Base-by-base conservation (phyloP, 306 rosid genomes). In the Mimosa bimucronata region DNA sequence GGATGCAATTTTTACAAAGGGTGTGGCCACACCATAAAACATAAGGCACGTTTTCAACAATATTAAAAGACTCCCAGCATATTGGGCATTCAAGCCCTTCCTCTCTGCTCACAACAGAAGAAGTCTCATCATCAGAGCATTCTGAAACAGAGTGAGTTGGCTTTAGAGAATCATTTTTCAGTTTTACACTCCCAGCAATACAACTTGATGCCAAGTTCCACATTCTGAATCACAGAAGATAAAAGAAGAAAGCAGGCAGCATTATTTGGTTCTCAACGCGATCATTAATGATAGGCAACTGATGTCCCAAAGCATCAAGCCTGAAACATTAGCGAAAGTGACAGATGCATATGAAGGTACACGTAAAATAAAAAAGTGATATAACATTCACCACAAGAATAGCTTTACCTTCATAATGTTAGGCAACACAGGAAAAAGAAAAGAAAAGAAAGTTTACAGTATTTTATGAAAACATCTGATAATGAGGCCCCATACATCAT, bases 1-100 rank as follows among this genome's bases (percentile, higher is more conserved):
- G 78, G 79, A 95, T 91, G 83, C 98, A 95, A 74, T 95, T 92
- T 88, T 95, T 95, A 85, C 98, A 95, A 67, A 95, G 98, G 65
- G 98, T 95, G 80, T 95, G 98, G 62, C 98, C 98, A 78, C 98
- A 95, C 98, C 98, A 95, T 78, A 95, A 86, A 78, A 95, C 98
- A 80, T 95, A 94, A 25, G 98, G 98, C 48, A 95, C 97, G 30
- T 95, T 95, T 89, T 95, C 98, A 77, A 95, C 98, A 72, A 95
- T 91, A 71, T 95, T 95, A 79, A 95, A 93, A 42, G 97, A 95
- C 78, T 93, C 99, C 94, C 97, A 93, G 86, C 99, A 95, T 83
- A 95, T 88, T 11, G 98, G 98, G 83, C 98, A 95, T 83, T 95
- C 99, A 25, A 93, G 86, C 50, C 97, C 96, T 86, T 94, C 97